Percentiles rank a stretch among this genome's conserved stretches.
phyloP scores from a whole-genome alignment of 805 yeast genomes.

The Ogataea methylovora region DNA sequence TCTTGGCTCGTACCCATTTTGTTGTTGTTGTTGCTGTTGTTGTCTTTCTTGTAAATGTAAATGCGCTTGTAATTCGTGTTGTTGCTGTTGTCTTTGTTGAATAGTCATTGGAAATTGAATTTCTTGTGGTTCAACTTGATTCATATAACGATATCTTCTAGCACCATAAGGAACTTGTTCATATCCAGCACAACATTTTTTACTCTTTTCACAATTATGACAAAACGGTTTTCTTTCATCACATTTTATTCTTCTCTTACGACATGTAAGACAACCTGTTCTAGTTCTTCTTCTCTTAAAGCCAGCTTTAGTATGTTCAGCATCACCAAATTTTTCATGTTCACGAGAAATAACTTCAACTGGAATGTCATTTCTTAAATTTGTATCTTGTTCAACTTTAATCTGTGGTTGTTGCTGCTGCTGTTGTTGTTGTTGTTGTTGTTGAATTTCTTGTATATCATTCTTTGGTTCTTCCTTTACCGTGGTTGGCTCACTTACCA shows the following conservation, averaged over 20 bases:
- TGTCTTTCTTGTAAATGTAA: background rate
- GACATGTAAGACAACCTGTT: conserved; percentile 71
- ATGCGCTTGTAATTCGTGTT: background rate
- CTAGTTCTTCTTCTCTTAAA: conserved; percentile 55
- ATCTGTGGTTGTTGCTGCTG: background rate
- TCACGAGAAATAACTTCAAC: no score
- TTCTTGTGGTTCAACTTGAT: conserved; percentile 9
- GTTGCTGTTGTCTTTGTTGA: conserved; percentile 1
- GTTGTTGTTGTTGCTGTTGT: conserved; percentile 2
- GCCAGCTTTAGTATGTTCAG: no score
- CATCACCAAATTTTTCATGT: no score
- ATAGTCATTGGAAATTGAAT: background rate
- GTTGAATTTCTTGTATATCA: background rate
- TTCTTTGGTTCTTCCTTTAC: no score
- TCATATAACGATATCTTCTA: conserved; percentile 19
- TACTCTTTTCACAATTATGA: conserved; percentile 56
- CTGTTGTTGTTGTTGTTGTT: background rate
- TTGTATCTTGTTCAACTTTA: no score
- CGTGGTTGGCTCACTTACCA: no score
- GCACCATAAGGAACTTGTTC: conserved; percentile 31
- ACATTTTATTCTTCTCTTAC: conserved; percentile 65
- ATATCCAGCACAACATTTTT: conserved; percentile 63
- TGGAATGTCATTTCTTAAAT: no score
- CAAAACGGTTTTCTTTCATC: conserved; percentile 70
- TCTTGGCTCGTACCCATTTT: background rate